Base-by-base conservation (phyloP, 2,329 filamentous ascomycete genomes). In the Fusarium verrucosum region DNA sequence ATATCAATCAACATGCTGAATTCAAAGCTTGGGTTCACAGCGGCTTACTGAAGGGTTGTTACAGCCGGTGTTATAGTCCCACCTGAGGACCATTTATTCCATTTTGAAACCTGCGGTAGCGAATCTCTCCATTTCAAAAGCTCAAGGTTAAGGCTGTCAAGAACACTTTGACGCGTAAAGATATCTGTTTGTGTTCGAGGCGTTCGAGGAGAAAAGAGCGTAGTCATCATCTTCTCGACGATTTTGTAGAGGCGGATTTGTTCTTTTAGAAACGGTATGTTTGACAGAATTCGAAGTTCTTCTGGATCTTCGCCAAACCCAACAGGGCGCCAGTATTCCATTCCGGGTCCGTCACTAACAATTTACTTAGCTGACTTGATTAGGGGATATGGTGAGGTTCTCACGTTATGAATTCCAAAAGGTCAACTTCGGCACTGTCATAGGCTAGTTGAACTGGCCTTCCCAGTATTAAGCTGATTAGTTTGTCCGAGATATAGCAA, bases 191-290 rank as follows among this genome's bases (percentile, higher is more conserved):
- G 17, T 7, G 50, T 54, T 26, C 35, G 22, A 11, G 44, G 43
- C 1, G 14, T 50, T n/a, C 35, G 7, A 4, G 50, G 44, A 50
- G 44, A 54, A 22, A 54, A 54, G 2, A 50, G n/a, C 4, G 33
- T 41, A 7, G 35, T 22, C 50, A 33, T 54, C 50, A 54, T 54
- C 11, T 54, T 50, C 35, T 54, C 50, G 0, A 54, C 44, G 11
- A 50, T 41, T 35, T 14, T 35, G 11, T 50, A 50, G 3, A 54
- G 32, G 2, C 50, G 50, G n/a, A 54, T 54, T 4, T 50, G 44
- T 8, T 54, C 44, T 35, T 54, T 50, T 2, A 50, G 50, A 20
- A 40, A 54, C 7, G 50, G 50, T 25, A 54, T 54, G 0, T 50
- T 50, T n/a, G 50, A 50, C 14, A 37, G 7, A 4, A 25, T 26